phyloP scores from a whole-genome alignment of 108 stramenopile species.

The Cyclotella choctawhatcheeana region DNA sequence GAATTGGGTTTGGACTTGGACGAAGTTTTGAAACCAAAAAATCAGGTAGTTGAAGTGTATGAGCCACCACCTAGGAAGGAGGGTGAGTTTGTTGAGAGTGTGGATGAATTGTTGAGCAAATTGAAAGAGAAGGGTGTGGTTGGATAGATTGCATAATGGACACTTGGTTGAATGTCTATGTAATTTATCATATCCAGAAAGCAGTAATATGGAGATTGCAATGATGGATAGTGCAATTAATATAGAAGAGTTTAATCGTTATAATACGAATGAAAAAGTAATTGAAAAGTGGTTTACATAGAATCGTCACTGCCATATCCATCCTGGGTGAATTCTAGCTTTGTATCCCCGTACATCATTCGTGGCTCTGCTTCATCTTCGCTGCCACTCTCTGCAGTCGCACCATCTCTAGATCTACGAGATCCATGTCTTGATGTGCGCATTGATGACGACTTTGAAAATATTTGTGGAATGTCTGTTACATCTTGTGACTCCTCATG shows the following conservation, averaged over 20 bases:
- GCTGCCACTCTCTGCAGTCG: conserved; percentile 15
- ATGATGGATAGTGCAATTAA: no score
- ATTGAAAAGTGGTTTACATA: no score
- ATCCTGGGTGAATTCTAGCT: conserved; percentile 44
- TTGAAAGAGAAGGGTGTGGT: conserved; percentile 81
- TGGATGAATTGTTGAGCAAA: conserved; percentile 94
- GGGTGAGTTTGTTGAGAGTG: conserved; percentile 92
- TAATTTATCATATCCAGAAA: no score
- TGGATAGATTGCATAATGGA: no score
- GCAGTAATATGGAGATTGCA: no score
- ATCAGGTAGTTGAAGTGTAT: conserved; percentile 88
- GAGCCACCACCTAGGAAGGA: conserved; percentile 95
- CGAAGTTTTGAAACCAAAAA: conserved; percentile 62
- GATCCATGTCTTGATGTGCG: conserved; percentile 27
- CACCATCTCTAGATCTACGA: conserved; percentile 7
- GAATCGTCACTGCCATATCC: conserved; percentile 25
- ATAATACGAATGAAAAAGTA: no score
- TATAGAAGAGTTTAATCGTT: no score
- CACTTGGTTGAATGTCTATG: no score
- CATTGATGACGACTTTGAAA: conserved; percentile 34
- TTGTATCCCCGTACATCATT: conserved; percentile 55
- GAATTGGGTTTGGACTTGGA: conserved; percentile 91
- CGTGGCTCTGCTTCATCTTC: conserved; percentile 37
- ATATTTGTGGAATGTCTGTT: conserved; percentile 42
- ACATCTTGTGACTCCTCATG: conserved; percentile 40